These are phyloP conservation scores for Rubia yunnanensis DNA, from an alignment of 257 asterid genomes.

Conservation along the genomic window DNA sequence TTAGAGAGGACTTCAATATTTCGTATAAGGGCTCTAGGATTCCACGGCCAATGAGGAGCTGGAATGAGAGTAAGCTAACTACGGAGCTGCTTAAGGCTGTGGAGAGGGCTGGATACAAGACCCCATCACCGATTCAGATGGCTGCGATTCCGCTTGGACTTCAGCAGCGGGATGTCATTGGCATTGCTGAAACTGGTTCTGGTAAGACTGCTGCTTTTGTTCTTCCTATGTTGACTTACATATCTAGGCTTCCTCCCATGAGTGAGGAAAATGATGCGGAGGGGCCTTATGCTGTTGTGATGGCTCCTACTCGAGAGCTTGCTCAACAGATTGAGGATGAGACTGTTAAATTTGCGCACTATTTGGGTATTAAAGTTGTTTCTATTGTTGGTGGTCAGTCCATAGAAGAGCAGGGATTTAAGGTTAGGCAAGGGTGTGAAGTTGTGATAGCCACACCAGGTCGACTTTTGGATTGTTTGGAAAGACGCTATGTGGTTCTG, in stretches of 20 bases:
- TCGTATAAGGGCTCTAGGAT: slow-evolving; percentile 26
- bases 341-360: slow-evolving; percentile 28
- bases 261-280: slow-evolving; percentile 24
- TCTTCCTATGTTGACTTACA: slow-evolving; percentile 24
- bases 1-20: slow-evolving; percentile 27
- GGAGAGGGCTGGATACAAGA: slow-evolving; percentile 23
- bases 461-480: slow-evolving; percentile 26
- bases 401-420: slow-evolving; percentile 28
- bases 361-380: slow-evolving; percentile 23
- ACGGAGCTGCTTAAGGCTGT: slow-evolving; percentile 25
- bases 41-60: slow-evolving; percentile 28
- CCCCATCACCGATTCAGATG: slow-evolving; percentile 31
- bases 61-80: slow-evolving; percentile 23
- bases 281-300: slow-evolving; percentile 32
- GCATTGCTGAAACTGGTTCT: slow-evolving; percentile 28
- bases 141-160: slow-evolving; percentile 28
- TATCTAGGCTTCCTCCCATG: slow-evolving; percentile 27
- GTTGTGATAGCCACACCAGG: slow-evolving; percentile 32
- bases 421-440: slow-evolving; percentile 30
- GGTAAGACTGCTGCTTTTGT: slow-evolving; percentile 29
- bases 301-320: slow-evolving; percentile 31
- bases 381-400: slow-evolving; percentile 31
- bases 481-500: slow-evolving; percentile 23
- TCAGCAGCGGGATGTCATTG: slow-evolving; percentile 31
- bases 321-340: slow-evolving; percentile 35